These are phyloP conservation scores for Tylopilus sp. DNA, from an alignment of 768 basidiomycete genomes.

Conservation along the genomic window DNA sequence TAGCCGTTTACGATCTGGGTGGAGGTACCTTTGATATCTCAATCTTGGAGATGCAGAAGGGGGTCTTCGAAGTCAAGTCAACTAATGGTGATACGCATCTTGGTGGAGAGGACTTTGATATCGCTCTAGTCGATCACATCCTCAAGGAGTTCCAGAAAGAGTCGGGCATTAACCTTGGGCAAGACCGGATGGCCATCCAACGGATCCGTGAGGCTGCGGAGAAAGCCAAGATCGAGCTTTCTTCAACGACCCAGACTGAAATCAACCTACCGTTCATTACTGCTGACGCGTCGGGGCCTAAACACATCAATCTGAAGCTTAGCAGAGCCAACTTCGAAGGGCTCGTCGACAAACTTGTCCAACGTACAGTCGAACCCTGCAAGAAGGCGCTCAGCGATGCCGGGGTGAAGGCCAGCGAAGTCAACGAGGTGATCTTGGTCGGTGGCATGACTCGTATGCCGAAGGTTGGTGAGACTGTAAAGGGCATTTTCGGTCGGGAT, in stretches of 20 bases:
- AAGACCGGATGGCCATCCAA: constrained; percentile 96
- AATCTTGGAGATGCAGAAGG: constrained; percentile 98
- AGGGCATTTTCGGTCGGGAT: constrained; percentile 86
- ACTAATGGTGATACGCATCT: constrained; percentile 99
- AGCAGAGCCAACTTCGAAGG: constrained; percentile 87
- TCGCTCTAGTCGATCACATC: constrained; percentile 81
- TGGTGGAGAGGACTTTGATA: constrained; percentile 96
- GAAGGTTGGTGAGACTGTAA: constrained; percentile 86
- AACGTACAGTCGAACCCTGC: constrained; percentile 92
- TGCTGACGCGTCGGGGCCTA: constrained; percentile 89
- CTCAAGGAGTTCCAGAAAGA: constrained; percentile 95
- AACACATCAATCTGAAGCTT: constrained; percentile 94
- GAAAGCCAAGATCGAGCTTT: constrained; percentile 99
- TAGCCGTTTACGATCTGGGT: constrained; percentile 98
- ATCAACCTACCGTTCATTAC: constrained; percentile 99
- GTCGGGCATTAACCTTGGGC: constrained; percentile 70
- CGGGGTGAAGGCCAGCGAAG: constrained; percentile 86
- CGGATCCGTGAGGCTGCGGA: constrained; percentile 99
- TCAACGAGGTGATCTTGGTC: constrained; percentile 96
- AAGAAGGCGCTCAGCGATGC: constrained; percentile 96
- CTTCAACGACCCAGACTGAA: constrained; percentile 92
- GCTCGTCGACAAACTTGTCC: constrained; percentile 77
- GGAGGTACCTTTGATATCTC: constrained; percentile 99
- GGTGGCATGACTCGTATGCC: constrained; percentile 99
- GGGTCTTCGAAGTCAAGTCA: constrained; percentile 99